Conservation (phyloP, 306 rosid genomes). For the Gleditsia sinensis region DNA sequence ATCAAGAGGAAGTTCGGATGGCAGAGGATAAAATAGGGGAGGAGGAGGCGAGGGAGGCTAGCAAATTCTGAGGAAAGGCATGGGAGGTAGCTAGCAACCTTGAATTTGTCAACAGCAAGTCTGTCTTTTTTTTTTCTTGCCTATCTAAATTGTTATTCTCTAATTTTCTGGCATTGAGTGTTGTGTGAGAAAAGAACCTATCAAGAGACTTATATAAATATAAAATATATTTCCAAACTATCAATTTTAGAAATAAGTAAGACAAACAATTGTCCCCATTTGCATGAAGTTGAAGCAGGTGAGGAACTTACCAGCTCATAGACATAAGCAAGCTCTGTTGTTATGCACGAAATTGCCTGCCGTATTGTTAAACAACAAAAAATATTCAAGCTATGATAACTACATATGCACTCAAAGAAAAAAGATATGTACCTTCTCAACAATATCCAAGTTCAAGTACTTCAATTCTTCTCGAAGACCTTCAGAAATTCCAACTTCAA, state of each 20-base stretch:
- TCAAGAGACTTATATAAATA: background rate
- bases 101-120: no score
- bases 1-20: no score
- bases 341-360: conserved; percentile 83
- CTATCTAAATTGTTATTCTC: no score
- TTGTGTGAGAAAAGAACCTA: no score
- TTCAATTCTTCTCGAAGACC: conserved; percentile 70
- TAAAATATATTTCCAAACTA: background rate
- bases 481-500: conserved; percentile 95
- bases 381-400: conserved; percentile 28
- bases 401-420: conserved; percentile 34
- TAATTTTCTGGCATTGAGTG: no score
- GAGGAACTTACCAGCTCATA: conserved; percentile 76
- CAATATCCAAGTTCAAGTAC: conserved; percentile 71
- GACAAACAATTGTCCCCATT: background rate
- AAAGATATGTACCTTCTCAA: conserved; percentile 62
- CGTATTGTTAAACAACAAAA: conserved; percentile 17
- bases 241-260: background rate
- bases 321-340: conserved; percentile 87
- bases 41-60: no score
- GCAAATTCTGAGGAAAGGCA: no score
- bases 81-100: no score
- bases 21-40: no score
- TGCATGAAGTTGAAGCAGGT: background rate
- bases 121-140: no score